Base-by-base conservation (phyloP, 1,284 basidiomycete genomes). In the Austroboletus niveus region DNA sequence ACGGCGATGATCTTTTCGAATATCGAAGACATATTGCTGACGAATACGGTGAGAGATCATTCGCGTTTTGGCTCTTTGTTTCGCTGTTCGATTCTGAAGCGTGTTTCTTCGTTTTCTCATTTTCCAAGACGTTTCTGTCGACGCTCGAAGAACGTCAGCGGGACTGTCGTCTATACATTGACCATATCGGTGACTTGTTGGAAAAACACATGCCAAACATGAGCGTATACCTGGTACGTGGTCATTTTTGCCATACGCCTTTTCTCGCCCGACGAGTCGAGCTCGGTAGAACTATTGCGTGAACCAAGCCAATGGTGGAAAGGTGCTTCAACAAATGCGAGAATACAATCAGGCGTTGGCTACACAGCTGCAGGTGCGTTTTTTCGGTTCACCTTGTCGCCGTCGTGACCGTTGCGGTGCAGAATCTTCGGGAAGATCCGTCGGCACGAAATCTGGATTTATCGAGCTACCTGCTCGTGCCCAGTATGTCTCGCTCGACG, bases 141-240 rank as follows among this genome's bases (percentile, higher is more conserved):
- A 85, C 85, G 14, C 77, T 98, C 10, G 95, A 98, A 66, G 89
- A 93, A 57, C 79, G 95, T 8, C 95, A 98, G 68, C 91, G 89
- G 60, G 84, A 89, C 17, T 92, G 90, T 61, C 75, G 94, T n/a
- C 70, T 98, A 41, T 98, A 97, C 61, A 76, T 98, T 22, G 91
- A 94, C 66, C 75, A 71, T 17, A 89, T 98, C 34, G 94, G 94
- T 1, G 95, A 98, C 65, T 80, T 98, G 42, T 69, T 98, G 36
- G 73, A 84, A 45, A 75, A 71, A 40, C 84, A 94, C 63, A 84
- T 96, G 70, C 74, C 79, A 0, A 83, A 84, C 53, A 89, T 97
- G 82, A 75, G 71, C 4, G 81, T 89, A 14, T 96, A 96, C 63
- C 81, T 85, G 77, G 90, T 88, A 56, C 32, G 78, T 67, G 29